Evolutionary conservation across 2,329 filamentous ascomycete genomes (phyloP), one percentile per base, ranked within the genome.

Genomic region (Dendryphion nanum): DNA sequence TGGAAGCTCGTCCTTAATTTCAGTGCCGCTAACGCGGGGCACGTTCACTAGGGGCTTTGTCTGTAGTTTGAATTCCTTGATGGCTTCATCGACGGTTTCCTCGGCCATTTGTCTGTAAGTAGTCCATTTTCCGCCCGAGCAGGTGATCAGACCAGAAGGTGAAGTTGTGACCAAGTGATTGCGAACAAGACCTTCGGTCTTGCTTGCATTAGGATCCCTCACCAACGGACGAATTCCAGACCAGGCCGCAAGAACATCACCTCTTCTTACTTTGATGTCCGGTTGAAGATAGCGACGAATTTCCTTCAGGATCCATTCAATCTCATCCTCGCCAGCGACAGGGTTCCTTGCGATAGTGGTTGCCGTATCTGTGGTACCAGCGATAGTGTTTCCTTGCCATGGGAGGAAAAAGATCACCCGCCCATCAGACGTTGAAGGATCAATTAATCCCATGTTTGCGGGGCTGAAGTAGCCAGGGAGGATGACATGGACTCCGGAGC

Each of bases 31-130:
- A 51, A 90, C 77, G 40, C 81, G 77, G 4, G 82, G 82, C 10
- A 81, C 77, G 48, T 81, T 71, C n/a, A 66, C 51, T 21, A 84
- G 67, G 13, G 81, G 71, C 33, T 71, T 71, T 3, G 83, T 69
- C 37, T 75, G 63, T 23, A 93, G 76, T 6, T 72, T 69, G 66
- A 89, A 91, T 42, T 79, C 73, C 36, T 77, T 73, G 62, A 93
- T 77, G 7, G 88, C 86, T 56, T 86, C 83, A 56, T 94, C 87
- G 30, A 95, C 87, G 30, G 85, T 86, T 62, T 94, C 87, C 67
- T 95, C 87, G 16, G 88, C 86, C 89, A 95, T 94, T 66, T 94
- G 86, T 40, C 89, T 83, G 69, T 94, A 94, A 1, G 89, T 94
- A 3, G 89, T 94, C 89, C 89, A 94, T 69, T 95, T 94, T 33